Evolutionary conservation across 2,329 filamentous ascomycete genomes (phyloP).

Genomic region (Teratosphaeria destructans): DNA sequence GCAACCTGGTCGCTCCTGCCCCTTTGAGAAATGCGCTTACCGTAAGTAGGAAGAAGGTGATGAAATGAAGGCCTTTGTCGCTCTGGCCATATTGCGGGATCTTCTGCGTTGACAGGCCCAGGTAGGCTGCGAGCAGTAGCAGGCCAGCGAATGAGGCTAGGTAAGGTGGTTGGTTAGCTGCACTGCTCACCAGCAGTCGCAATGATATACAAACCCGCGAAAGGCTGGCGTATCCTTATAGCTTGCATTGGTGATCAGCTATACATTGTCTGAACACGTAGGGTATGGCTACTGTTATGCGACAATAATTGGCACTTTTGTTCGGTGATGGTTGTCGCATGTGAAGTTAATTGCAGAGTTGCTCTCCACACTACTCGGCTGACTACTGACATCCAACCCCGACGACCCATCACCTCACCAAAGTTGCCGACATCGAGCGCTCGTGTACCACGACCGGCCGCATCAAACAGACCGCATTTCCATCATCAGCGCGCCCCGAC

Average conservation of each 20-base stretch:
- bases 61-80: conserved; percentile 79
- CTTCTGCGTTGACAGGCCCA: conserved; percentile 57
- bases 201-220: conserved; percentile 57
- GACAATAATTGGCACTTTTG: not conserved
- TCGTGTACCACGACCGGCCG: conserved; percentile 1
- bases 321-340: not conserved
- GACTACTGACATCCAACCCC: not conserved
- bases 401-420: conserved; percentile 3
- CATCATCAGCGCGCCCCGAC: conserved; percentile 11
- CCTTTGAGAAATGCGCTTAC: conserved; percentile 27
- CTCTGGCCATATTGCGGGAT: conserved; percentile 51
- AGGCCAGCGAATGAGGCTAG: conserved; percentile 46
- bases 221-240: conserved; percentile 81
- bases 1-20: not conserved
- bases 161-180: conserved; percentile 3
- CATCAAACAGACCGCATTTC: conserved; percentile 6
- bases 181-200: not conserved
- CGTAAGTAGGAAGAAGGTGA: conserved; percentile 86
- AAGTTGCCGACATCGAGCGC: not conserved
- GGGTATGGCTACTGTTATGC: not conserved
- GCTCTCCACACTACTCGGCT: not conserved
- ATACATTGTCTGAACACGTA: not conserved
- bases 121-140: conserved; percentile 60
- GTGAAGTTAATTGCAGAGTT: not conserved
- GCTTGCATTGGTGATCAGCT: conserved; percentile 19